A percentile compares a stretch with the other conserved stretches of the same genome.
These are phyloP conservation scores for Chamaecrista fasciculata DNA, from an alignment of 306 rosid species.

Conservation along the genomic window DNA sequence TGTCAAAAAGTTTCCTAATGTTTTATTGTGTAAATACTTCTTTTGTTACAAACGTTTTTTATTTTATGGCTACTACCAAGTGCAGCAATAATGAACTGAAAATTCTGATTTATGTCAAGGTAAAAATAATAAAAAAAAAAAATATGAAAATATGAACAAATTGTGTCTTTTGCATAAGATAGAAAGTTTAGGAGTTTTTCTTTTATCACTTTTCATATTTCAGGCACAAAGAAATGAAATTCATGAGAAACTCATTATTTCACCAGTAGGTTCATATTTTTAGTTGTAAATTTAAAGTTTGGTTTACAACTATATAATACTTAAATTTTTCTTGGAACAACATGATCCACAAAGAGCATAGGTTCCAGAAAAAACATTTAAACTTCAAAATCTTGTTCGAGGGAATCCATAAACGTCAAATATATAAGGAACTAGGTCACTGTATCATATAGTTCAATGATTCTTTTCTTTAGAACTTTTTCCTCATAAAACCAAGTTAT, in stretches of 20 bases:
- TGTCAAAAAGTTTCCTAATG: no score
- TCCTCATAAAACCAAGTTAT: neutral
- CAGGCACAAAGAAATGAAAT: neutral
- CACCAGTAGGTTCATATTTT: neutral
- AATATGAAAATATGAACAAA: no score
- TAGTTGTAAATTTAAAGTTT: neutral
- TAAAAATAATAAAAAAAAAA: no score
- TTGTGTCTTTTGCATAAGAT: no score
- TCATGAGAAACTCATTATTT: neutral
- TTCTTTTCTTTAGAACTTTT: neutral
- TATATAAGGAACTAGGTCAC: neutral
- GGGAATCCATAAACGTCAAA: slow-evolving; percentile 10
- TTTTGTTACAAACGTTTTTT: no score
- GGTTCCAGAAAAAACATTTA: neutral
- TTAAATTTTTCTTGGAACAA: neutral
- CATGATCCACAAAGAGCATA: neutral
- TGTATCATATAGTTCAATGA: neutral
- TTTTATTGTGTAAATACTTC: no score
- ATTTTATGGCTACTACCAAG: no score
- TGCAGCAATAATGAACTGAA: no score
- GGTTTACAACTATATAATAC: neutral
- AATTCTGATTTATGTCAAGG: no score
- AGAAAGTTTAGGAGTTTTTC: no score
- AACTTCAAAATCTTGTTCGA: neutral
- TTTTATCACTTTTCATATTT: no score